Percentiles rank a stretch among this genome's conserved stretches.
Conservation (phyloP, 768 basidiomycete species). For the Peribolospora kevripleyi region DNA sequence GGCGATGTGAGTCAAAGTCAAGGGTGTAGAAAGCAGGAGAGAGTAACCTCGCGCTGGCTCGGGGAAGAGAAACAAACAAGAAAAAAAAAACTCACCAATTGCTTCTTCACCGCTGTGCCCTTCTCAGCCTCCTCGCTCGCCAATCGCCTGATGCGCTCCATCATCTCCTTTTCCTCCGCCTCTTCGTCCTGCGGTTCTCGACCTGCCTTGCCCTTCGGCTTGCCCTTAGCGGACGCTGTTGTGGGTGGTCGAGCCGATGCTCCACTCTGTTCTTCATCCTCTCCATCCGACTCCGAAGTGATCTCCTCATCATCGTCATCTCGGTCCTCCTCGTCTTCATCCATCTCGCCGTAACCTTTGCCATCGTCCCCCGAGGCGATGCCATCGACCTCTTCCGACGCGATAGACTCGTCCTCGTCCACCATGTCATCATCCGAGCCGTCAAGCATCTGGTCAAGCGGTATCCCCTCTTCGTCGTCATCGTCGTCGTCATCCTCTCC, state of each 20-base stretch:
- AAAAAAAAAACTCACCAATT: conserved; percentile 37
- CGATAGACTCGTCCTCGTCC: not conserved
- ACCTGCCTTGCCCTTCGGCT: not conserved
- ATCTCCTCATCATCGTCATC: conserved; percentile 10
- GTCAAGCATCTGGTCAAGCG: not conserved
- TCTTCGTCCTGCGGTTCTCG: not conserved
- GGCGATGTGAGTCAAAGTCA: not conserved
- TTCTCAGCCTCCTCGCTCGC: conserved; percentile 26
- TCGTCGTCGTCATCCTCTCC: conserved; percentile 13
- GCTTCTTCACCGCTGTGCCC: conserved; percentile 56
- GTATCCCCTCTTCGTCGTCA: conserved; percentile 7
- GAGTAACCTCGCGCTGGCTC: not conserved
- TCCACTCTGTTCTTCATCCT: not conserved
- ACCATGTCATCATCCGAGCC: not conserved
- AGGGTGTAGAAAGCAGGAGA: too few relatives aligned
- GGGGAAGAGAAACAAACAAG: conserved; percentile 2
- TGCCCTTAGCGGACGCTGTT: not conserved
- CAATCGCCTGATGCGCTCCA: not conserved
- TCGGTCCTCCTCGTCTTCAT: conserved; percentile 11
- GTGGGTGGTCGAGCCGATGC: not conserved
- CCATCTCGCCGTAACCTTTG: conserved; percentile 4
- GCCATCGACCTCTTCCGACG: conserved; percentile 3
- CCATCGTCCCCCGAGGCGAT: not conserved
- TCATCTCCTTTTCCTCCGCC: not conserved
- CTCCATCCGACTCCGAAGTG: not conserved